Percentiles rank a stretch among this genome's conserved stretches.
Evolutionary conservation across 495 filamentous ascomycete species (phyloP).

Genomic region (Niebla homalea): DNA sequence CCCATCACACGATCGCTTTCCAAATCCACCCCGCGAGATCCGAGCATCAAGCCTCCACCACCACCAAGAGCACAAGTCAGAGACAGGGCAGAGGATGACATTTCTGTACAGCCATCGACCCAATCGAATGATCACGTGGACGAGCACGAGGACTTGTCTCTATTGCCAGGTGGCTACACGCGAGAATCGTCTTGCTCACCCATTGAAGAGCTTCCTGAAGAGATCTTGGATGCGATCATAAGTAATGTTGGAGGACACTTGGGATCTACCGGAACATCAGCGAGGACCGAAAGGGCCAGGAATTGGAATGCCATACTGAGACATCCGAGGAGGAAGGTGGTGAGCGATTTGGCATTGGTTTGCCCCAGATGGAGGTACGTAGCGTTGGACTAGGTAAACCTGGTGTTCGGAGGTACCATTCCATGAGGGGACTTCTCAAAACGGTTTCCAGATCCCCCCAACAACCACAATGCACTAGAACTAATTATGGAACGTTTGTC

Average conservation of each 20-base stretch:
- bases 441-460: no score
- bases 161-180: background rate
- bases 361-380: slow-evolving; percentile 40
- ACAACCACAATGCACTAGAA: no score
- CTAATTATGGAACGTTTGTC: no score
- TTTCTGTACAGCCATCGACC: slow-evolving; percentile 12
- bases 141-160: slow-evolving; percentile 9
- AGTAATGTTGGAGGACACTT: slow-evolving; percentile 57
- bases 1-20: slow-evolving; percentile 6
- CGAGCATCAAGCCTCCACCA: slow-evolving; percentile 9
- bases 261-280: slow-evolving; percentile 39
- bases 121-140: slow-evolving; percentile 8
- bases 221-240: slow-evolving; percentile 59
- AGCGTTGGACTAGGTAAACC: no score
- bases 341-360: slow-evolving; percentile 52
- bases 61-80: slow-evolving; percentile 4
- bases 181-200: slow-evolving; percentile 4
- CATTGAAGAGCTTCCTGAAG: slow-evolving; percentile 42
- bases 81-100: slow-evolving; percentile 17
- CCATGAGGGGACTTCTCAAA: no score
- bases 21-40: slow-evolving; percentile 8
- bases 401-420: no score
- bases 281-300: slow-evolving; percentile 32
- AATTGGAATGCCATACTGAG: slow-evolving; percentile 53
- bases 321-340: slow-evolving; percentile 50